Base-by-base conservation (phyloP, 352 stramenopile species). In the Phytophthora constricta region DNA sequence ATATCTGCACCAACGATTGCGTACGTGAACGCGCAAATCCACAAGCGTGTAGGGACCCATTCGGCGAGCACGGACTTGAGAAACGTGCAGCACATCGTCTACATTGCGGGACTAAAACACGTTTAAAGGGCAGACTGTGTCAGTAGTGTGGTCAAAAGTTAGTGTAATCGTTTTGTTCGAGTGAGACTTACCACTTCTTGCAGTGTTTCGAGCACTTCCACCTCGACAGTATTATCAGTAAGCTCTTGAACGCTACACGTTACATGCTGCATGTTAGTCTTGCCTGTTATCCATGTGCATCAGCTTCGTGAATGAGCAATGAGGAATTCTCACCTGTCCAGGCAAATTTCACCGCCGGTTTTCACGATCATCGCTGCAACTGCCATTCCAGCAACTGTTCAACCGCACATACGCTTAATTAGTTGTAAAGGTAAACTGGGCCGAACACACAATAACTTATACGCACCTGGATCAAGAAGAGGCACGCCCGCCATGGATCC, bases 341-440 rank as follows among this genome's bases (percentile, higher is more conserved):
- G 67, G 50, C 85, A 91, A 50, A 97, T 91, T 34, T 94, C 81
- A 9, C 75, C 76, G n/a, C 89, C 89, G 1, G 88, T 95, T 68
- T 93, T 96, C 43, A 93, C 76, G 50, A 97, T 96, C 89, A 97
- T 97, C 7, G 82, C 82, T 37, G 89, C 87, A 11, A 97, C 91
- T 17, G 90, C 74, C 48, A 96, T 87, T 31, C 89, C 90, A 39
- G 89, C 90, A 47, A 91, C 87, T 88, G 42, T 26, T 37, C 58
- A n/a, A n/a, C n/a, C n/a, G n/a, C n/a, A n/a, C n/a, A n/a, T n/a
- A n/a, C n/a, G n/a, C n/a, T n/a, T n/a, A n/a, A n/a, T n/a, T n/a
- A n/a, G n/a, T n/a, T n/a, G n/a, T n/a, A n/a, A n/a, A n/a, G n/a
- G n/a, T n/a, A n/a, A n/a, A n/a, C n/a, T n/a, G n/a, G n/a, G n/a